A percentile compares a stretch with the other conserved stretches of the same genome.
phyloP scores from a whole-genome alignment of 2,329 filamentous ascomycete species.

The Elsinoe ampelina region DNA sequence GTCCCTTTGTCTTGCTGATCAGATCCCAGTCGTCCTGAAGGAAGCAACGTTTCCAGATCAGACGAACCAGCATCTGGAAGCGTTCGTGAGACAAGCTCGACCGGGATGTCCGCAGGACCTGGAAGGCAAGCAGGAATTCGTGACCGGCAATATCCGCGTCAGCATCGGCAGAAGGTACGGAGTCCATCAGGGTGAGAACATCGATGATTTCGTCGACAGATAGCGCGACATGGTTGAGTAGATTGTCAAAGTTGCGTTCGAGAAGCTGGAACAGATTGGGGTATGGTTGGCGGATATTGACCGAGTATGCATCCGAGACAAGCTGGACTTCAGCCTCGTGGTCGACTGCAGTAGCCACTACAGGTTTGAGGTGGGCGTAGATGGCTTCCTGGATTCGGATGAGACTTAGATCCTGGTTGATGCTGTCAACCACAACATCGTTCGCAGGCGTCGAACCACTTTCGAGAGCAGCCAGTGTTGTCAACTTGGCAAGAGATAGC shows the following conservation, averaged over 20 bases:
- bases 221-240: conserved; percentile 65
- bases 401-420: conserved; percentile 53
- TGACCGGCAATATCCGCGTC: conserved; percentile 44
- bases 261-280: conserved; percentile 63
- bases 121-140: conserved; percentile 68
- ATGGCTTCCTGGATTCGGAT: conserved; percentile 72
- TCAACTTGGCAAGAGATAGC: conserved; percentile 79
- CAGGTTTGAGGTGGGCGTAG: conserved; percentile 59
- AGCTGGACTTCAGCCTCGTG: conserved; percentile 67
- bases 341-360: conserved; percentile 66
- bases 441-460: conserved; percentile 10
- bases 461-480: conserved; percentile 51
- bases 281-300: conserved; percentile 34
- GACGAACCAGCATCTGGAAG: conserved; percentile 45
- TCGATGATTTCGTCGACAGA: conserved; percentile 54
- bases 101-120: conserved; percentile 45
- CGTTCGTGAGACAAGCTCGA: conserved; percentile 45
- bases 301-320: conserved; percentile 32
- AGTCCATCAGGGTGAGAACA: conserved; percentile 67
- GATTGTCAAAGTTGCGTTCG: conserved; percentile 56
- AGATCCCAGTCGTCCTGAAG: conserved; percentile 75
- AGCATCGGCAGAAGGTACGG: conserved; percentile 33
- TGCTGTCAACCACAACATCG: conserved; percentile 14
- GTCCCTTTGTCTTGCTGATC: conserved; percentile 67
- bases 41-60: conserved; percentile 85